These are phyloP conservation scores for Stenocarpella maydis DNA, from an alignment of 2,329 filamentous ascomycete genomes.

Conservation along the genomic window DNA sequence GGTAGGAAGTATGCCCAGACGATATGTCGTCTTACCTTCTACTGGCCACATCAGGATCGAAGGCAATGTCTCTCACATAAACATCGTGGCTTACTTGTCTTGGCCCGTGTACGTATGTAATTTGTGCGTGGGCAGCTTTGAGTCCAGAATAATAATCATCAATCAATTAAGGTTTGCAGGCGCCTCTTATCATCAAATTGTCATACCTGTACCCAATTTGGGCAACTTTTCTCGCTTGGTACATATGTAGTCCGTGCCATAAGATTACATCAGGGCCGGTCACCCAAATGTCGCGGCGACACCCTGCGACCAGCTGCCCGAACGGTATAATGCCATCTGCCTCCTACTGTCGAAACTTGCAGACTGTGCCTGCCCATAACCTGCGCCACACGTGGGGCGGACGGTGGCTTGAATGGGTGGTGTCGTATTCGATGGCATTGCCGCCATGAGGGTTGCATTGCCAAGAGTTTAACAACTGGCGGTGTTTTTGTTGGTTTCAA, in stretches of 20 bases:
- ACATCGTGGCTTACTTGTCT: too few relatives aligned
- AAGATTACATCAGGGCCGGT: background rate
- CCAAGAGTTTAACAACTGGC: background rate
- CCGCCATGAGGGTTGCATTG: background rate
- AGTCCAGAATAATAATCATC: conserved; percentile 1
- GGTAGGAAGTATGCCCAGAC: background rate
- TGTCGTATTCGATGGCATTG: conserved; percentile 22
- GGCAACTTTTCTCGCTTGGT: background rate
- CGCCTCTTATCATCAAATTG: background rate
- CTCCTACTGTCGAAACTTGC: background rate
- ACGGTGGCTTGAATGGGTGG: conserved; percentile 16
- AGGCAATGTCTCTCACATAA: background rate
- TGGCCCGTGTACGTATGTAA: background rate
- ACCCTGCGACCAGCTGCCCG: background rate
- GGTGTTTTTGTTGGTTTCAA: conserved; percentile 2
- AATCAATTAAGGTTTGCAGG: conserved; percentile 13
- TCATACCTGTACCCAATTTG: background rate
- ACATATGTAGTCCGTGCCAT: background rate
- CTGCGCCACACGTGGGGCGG: conserved; percentile 22
- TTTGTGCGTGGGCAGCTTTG: background rate
- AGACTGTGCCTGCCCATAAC: background rate
- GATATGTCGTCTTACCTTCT: background rate
- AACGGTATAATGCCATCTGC: background rate
- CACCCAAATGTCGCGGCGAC: background rate
- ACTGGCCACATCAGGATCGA: background rate